A percentile compares a stretch with the other conserved stretches of the same genome.
These are phyloP conservation scores for Berkeleyomyces basicola DNA, from an alignment of 2,329 filamentous ascomycete species.

Conservation along the genomic window DNA sequence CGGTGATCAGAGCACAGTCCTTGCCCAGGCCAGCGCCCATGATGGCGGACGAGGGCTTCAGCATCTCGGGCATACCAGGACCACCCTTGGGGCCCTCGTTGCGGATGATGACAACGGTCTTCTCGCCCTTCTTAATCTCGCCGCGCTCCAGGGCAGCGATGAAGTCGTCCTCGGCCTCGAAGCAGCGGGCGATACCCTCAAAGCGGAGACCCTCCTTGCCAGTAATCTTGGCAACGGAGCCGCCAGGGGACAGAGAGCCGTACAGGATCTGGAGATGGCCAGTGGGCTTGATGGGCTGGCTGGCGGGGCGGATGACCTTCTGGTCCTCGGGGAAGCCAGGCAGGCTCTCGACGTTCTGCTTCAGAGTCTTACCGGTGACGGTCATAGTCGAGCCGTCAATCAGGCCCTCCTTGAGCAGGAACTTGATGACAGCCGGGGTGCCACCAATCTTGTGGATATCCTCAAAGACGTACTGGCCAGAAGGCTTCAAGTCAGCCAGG, in stretches of 20 bases:
- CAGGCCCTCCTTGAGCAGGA: constrained; percentile 67
- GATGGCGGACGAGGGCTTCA: constrained; percentile 81
- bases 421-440: constrained; percentile 73
- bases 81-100: constrained; percentile 91
- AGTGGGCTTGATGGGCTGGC: constrained; percentile 70
- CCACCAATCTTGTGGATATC: constrained; percentile 75
- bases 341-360: constrained; percentile 65
- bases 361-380: constrained; percentile 78
- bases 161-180: constrained; percentile 68
- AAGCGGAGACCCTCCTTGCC: constrained; percentile 83
- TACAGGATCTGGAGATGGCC: constrained; percentile 81
- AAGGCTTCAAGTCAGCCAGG: constrained; percentile 70
- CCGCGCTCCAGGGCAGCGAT: constrained; percentile 62
- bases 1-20: constrained; percentile 58
- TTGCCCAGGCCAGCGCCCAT: constrained; percentile 77
- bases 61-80: constrained; percentile 87
- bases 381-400: constrained; percentile 68
- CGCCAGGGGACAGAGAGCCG: constrained; percentile 70
- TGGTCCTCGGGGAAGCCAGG: constrained; percentile 62
- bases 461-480: constrained; percentile 75
- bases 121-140: constrained; percentile 68
- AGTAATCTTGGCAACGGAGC: constrained; percentile 84
- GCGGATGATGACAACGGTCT: constrained; percentile 78
- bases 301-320: constrained; percentile 62
- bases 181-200: constrained; percentile 64